Conservation (phyloP, 352 stramenopile genomes). For the Blastocystis sp. region DNA sequence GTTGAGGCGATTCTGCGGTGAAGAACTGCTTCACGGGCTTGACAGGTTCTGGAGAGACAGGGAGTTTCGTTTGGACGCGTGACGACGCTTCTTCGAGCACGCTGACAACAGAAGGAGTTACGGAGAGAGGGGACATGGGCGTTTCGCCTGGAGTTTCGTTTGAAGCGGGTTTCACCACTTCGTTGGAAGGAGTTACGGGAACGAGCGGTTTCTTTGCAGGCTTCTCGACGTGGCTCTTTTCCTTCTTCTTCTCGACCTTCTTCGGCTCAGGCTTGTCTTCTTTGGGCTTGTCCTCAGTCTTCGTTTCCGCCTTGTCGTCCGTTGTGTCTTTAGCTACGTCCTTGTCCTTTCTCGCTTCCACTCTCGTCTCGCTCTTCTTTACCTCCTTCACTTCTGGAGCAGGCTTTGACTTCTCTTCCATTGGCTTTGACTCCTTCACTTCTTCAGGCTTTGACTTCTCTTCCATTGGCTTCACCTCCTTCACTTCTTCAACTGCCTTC, state of each 20-base stretch:
- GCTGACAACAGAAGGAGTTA: slow-evolving; percentile 31
- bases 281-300: not conserved
- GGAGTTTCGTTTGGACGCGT: too few relatives aligned
- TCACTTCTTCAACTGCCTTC: not conserved
- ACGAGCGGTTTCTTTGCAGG: not conserved
- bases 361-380: not conserved
- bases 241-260: not conserved
- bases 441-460: not conserved
- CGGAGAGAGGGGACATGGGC: slow-evolving; percentile 23
- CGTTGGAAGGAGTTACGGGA: not conserved
- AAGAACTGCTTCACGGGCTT: too few relatives aligned
- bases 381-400: not conserved
- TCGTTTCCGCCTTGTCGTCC: not conserved
- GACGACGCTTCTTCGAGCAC: not conserved
- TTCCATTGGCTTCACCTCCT: slow-evolving; percentile 17
- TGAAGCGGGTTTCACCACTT: not conserved
- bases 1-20: too few relatives aligned
- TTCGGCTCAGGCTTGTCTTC: not conserved
- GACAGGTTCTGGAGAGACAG: too few relatives aligned
- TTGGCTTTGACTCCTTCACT: not conserved
- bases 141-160: not conserved
- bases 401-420: not conserved
- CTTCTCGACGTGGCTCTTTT: not conserved
- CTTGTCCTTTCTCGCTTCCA: not conserved
- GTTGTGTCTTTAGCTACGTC: not conserved